Evolutionary conservation across 768 basidiomycete genomes (phyloP).

Genomic region (Postia placenta): DNA sequence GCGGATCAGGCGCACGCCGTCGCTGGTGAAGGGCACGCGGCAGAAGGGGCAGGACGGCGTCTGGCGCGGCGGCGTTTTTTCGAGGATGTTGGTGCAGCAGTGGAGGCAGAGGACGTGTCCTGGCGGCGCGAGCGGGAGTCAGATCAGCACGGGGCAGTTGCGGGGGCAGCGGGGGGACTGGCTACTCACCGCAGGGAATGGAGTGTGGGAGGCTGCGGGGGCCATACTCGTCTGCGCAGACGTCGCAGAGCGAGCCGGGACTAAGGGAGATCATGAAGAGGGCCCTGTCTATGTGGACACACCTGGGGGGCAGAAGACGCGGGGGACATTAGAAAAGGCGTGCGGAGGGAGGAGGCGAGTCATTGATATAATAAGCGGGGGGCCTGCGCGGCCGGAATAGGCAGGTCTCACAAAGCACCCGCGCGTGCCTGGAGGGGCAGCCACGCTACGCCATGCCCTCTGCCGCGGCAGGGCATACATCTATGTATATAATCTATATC

Average conservation of each 20-base stretch:
- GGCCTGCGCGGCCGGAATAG: constrained; percentile 17
- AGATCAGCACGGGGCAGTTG: too few relatives aligned
- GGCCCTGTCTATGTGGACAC: constrained; percentile 18
- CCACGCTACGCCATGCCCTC: constrained; percentile 13
- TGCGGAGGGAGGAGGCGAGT: constrained; percentile 17
- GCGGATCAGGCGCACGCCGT: constrained; percentile 69
- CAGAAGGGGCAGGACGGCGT: constrained; percentile 82
- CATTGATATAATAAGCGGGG: constrained; percentile 22
- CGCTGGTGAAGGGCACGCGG: constrained; percentile 64
- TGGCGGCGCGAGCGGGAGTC: constrained; percentile 27
- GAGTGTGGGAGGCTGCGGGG: constrained; percentile 69
- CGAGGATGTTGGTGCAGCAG: constrained; percentile 76
- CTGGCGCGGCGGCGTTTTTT: constrained; percentile 69
- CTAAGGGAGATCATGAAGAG: constrained; percentile 69
- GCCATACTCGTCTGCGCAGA: constrained; percentile 84
- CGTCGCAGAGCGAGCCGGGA: constrained; percentile 83
- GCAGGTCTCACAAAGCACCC: constrained; percentile 12
- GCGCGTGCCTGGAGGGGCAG: constrained; percentile 1
- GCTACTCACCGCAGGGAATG: constrained; percentile 68
- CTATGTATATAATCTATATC: too few relatives aligned
- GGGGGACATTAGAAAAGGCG: constrained; percentile 24
- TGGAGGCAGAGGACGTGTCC: constrained; percentile 76
- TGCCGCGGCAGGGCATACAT: constrained; percentile 9
- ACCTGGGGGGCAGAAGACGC: constrained; percentile 22
- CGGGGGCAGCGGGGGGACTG: too few relatives aligned